A percentile compares a stretch with the other conserved stretches of the same genome.
Conservation (phyloP, 345 rosid species). For the Isatis tinctoria region DNA sequence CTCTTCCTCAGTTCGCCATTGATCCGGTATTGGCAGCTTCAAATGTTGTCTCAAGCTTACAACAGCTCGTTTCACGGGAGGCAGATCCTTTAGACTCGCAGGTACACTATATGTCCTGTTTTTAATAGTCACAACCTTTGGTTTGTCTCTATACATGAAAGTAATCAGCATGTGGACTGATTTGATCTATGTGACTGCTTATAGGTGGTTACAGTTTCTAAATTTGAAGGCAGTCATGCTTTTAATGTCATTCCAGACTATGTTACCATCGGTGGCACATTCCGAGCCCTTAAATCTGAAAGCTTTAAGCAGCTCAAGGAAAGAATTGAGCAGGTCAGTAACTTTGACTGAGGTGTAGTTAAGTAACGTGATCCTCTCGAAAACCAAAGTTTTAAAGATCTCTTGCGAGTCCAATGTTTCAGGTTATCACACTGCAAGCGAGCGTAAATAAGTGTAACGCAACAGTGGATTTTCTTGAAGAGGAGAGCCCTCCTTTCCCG, state of each 20-base stretch:
- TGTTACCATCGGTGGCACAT: slow-evolving; percentile 81
- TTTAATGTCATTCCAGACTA: slow-evolving; percentile 84
- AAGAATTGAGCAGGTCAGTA: slow-evolving; percentile 68
- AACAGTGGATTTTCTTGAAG: slow-evolving; percentile 41
- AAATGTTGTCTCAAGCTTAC: slow-evolving; percentile 62
- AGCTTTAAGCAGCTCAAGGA: slow-evolving; percentile 52
- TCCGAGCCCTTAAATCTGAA: slow-evolving; percentile 61
- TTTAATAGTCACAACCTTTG: background rate
- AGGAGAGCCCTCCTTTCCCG: slow-evolving; percentile 50
- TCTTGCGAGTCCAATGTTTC: background rate
- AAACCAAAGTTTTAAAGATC: background rate
- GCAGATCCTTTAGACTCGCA: slow-evolving; percentile 50
- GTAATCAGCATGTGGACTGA: background rate
- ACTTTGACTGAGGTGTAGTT: background rate
- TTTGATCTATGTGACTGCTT: background rate
- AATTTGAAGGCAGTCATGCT: slow-evolving; percentile 74
- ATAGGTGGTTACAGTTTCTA: slow-evolving; percentile 73
- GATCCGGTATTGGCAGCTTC: slow-evolving; percentile 85
- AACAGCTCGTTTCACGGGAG: slow-evolving; percentile 56
- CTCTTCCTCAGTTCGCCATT: slow-evolving; percentile 63
- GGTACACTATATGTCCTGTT: slow-evolving; percentile 35
- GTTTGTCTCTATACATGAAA: background rate
- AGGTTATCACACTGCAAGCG: slow-evolving; percentile 83
- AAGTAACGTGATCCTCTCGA: background rate
- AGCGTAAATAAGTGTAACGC: slow-evolving; percentile 81